phyloP scores from a whole-genome alignment of 768 basidiomycete genomes.

The Austroboletus festivus region DNA sequence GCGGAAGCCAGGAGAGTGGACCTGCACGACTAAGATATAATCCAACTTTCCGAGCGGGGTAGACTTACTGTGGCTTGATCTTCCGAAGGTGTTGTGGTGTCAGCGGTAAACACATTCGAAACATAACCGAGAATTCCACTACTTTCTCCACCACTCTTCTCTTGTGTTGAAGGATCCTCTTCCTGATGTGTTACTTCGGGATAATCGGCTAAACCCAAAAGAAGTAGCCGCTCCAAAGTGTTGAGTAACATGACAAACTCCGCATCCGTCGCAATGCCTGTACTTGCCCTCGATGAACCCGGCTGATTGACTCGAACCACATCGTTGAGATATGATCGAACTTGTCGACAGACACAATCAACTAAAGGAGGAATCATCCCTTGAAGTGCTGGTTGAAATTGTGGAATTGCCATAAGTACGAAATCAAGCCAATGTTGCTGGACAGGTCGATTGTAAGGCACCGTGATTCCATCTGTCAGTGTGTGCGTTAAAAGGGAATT shows the following conservation, averaged over 20 bases:
- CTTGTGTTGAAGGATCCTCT: constrained; percentile 52
- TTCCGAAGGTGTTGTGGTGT: constrained; percentile 47
- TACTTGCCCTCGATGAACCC: constrained; percentile 41
- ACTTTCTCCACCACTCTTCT: constrained; percentile 51
- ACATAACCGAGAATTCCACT: constrained; percentile 84
- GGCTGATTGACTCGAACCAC: constrained; percentile 42
- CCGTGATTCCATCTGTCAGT: constrained; percentile 75
- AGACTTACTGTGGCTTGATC: constrained; percentile 57
- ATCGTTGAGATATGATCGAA: constrained; percentile 56
- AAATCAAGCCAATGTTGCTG: constrained; percentile 98
- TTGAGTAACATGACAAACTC: constrained; percentile 84
- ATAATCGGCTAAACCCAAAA: constrained; percentile 64
- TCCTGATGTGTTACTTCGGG: constrained; percentile 48
- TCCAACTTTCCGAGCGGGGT: background rate
- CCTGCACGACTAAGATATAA: constrained; percentile 30
- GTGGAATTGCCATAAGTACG: constrained; percentile 84
- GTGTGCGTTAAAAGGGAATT: constrained; percentile 76
- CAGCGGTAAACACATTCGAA: constrained; percentile 85
- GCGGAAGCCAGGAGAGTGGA: constrained; percentile 70
- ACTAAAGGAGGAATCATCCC: constrained; percentile 68
- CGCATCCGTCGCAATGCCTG: constrained; percentile 62
- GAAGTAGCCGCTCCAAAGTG: constrained; percentile 76
- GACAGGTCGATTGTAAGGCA: constrained; percentile 67
- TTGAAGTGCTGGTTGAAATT: constrained; percentile 72
- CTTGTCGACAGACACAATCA: constrained; percentile 74